Conservation (phyloP, 345 rosid species). For the Brassica incana region DNA sequence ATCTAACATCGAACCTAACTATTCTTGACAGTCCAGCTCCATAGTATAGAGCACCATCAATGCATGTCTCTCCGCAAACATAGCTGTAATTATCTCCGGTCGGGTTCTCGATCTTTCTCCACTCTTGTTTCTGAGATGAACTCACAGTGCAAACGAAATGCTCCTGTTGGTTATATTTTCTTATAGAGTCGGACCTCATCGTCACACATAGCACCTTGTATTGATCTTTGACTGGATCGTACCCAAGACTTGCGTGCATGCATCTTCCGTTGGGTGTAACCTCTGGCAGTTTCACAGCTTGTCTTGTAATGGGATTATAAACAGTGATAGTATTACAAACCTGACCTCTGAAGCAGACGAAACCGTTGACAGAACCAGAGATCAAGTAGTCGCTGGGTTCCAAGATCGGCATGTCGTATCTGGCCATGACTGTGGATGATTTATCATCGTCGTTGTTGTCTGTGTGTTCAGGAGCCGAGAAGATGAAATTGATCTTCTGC, state of each 20-base stretch:
- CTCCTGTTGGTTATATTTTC: background rate
- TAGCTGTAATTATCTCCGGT: too few relatives aligned
- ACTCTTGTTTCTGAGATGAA: too few relatives aligned
- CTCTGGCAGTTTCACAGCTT: background rate
- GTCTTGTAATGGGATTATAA: too few relatives aligned
- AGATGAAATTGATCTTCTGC: too few relatives aligned
- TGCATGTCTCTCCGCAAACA: background rate
- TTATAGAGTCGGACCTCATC: too few relatives aligned
- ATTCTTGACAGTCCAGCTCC: background rate
- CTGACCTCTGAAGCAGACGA: background rate
- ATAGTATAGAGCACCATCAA: background rate
- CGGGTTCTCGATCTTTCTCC: too few relatives aligned
- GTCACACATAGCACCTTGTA: background rate
- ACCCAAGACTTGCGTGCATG: background rate
- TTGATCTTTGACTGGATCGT: slow-evolving; percentile 1
- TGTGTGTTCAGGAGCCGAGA: too few relatives aligned
- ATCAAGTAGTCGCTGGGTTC: too few relatives aligned
- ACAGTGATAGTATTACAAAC: too few relatives aligned
- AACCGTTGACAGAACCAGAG: background rate
- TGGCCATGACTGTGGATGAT: background rate
- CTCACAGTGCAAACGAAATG: background rate
- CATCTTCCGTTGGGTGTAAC: background rate
- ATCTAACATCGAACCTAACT: background rate
- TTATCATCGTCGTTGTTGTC: background rate
- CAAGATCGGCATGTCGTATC: background rate